Conservation (phyloP, 2,329 filamentous ascomycete genomes). For the Hymenoscyphus fructigenus region DNA sequence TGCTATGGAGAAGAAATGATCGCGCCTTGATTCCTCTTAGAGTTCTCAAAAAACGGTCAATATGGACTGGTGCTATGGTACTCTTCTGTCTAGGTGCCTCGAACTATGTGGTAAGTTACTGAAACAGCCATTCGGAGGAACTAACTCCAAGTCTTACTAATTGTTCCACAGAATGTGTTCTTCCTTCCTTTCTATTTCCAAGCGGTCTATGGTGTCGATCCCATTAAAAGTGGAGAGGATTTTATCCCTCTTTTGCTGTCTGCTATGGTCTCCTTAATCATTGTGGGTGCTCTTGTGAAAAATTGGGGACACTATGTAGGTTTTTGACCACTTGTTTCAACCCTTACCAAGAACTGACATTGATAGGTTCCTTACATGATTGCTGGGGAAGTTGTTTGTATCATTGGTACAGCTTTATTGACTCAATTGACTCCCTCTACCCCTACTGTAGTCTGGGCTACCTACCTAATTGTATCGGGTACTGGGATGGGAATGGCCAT, state of each 20-base stretch:
- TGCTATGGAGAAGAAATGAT: no score
- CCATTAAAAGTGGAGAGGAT: background rate
- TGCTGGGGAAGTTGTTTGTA: background rate
- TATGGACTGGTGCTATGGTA: no score
- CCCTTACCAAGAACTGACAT: background rate
- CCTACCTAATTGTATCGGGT: background rate
- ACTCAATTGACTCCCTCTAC: background rate
- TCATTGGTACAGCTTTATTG: background rate
- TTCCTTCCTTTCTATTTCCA: conserved; percentile 7
- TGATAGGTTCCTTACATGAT: background rate
- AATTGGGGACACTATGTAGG: conserved; percentile 2
- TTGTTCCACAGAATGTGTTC: background rate
- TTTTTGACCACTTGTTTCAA: background rate
- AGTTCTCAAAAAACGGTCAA: no score
- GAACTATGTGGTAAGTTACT: no score
- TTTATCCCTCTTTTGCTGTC: background rate
- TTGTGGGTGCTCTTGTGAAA: background rate
- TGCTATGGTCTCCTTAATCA: background rate
- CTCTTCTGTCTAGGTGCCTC: no score
- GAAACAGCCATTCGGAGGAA: no score
- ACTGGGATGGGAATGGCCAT: background rate
- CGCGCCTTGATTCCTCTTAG: no score
- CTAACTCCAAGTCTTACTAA: background rate
- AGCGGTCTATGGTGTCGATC: background rate
- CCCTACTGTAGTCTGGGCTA: background rate